A percentile compares a stretch with the other conserved stretches of the same genome.
Conservation (phyloP, 169 alveolate genomes). For the Plasmodium inui region DNA sequence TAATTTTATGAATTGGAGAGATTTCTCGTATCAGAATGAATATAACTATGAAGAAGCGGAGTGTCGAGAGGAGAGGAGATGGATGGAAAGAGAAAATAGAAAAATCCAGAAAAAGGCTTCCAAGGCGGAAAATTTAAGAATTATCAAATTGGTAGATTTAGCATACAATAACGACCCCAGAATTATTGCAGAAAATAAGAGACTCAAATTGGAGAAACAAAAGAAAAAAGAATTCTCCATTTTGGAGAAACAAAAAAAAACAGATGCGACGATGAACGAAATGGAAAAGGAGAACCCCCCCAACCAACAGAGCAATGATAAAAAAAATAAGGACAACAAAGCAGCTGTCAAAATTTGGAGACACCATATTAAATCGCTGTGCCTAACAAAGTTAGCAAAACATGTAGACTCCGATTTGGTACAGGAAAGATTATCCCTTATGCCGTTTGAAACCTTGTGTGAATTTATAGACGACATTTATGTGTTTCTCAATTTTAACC, state of each 20-base stretch:
- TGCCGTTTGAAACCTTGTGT: constrained; percentile 65
- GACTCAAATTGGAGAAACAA: constrained; percentile 83
- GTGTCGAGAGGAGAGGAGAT: constrained; percentile 94
- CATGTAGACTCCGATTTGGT: constrained; percentile 9
- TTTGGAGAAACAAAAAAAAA: constrained; percentile 80
- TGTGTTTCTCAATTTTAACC: constrained; percentile 40
- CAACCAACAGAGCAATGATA: constrained; percentile 75
- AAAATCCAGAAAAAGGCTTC: constrained; percentile 90
- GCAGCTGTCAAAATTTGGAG: constrained; percentile 69
- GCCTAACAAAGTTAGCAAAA: constrained; percentile 71
- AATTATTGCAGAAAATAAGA: constrained; percentile 82
- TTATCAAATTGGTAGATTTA: constrained; percentile 90
- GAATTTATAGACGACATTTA: constrained; percentile 65
- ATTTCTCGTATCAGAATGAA: constrained; percentile 92
- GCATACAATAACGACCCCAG: constrained; percentile 92
- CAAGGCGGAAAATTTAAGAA: constrained; percentile 91
- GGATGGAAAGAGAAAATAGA: constrained; percentile 95
- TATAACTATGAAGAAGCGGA: constrained; percentile 93
- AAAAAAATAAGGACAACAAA: constrained; percentile 72
- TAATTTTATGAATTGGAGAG: constrained; percentile 92
- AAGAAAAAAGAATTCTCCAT: constrained; percentile 53
- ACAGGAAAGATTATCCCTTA: constrained; percentile 19
- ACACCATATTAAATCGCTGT: constrained; percentile 76
- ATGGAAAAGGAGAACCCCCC: constrained; percentile 79
- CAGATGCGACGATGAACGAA: constrained; percentile 80